These are phyloP conservation scores for Glebionis coronaria DNA, from an alignment of 129 eudicot species.

Conservation along the genomic window DNA sequence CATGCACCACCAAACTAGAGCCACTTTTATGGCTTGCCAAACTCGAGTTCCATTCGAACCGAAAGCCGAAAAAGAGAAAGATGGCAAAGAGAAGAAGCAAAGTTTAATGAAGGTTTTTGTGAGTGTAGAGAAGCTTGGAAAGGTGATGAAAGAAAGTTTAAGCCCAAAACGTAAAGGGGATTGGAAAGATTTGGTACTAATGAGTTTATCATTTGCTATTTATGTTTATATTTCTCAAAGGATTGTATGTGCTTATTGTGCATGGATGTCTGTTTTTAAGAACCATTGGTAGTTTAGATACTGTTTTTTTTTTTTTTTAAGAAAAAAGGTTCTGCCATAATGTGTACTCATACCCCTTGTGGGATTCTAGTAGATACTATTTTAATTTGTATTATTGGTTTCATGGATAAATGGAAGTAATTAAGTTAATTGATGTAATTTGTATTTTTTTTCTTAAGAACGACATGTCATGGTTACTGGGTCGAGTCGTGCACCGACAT, in stretches of 20 bases:
- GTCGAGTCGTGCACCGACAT: too few species aligned
- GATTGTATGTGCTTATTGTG: constrained; percentile 96
- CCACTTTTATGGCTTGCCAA: constrained; percentile 30
- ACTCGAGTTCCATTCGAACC: constrained; percentile 30
- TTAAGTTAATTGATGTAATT: neutral
- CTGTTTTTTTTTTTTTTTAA: too few species aligned
- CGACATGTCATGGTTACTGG: too few species aligned
- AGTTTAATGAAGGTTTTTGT: constrained; percentile 27
- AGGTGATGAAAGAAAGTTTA: constrained; percentile 48
- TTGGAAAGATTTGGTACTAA: constrained; percentile 86
- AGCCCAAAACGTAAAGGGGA: constrained; percentile 93
- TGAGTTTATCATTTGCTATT: constrained; percentile 96
- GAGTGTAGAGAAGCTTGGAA: constrained; percentile 43
- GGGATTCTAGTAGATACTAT: neutral
- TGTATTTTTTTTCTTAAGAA: too few species aligned
- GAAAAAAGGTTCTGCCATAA: neutral
- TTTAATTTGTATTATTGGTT: constrained; percentile 1
- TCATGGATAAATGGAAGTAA: neutral
- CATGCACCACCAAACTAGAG: constrained; percentile 26
- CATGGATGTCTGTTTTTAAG: constrained; percentile 54
- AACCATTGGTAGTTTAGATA: constrained; percentile 57
- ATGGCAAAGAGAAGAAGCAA: constrained; percentile 28
- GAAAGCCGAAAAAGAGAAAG: constrained; percentile 20
- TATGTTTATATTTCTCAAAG: constrained; percentile 93
- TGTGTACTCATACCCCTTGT: neutral